Conservation (phyloP, 805 yeast species). For the Cyberlindnera sargentensis region DNA sequence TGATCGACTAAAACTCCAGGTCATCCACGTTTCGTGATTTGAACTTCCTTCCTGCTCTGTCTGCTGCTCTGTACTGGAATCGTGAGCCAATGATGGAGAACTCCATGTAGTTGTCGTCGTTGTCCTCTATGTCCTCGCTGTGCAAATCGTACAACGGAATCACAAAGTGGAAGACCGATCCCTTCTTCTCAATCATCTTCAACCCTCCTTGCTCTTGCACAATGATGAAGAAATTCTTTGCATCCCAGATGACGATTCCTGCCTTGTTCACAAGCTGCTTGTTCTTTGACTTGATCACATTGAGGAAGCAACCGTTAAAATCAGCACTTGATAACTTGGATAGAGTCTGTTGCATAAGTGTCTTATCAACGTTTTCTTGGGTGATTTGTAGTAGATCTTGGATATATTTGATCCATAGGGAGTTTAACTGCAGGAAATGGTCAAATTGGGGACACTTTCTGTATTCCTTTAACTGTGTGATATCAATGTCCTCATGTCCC, state of each 20-base stretch:
- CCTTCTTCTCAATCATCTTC: slow-evolving; percentile 58
- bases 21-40: slow-evolving; percentile 72
- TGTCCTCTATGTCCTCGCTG: slow-evolving; percentile 15
- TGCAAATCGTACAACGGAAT: slow-evolving; percentile 26
- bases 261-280: slow-evolving; percentile 47
- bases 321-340: slow-evolving; percentile 70
- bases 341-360: slow-evolving; percentile 30
- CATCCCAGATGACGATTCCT: slow-evolving; percentile 84
- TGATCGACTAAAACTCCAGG: slow-evolving; percentile 16
- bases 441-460: slow-evolving; percentile 33
- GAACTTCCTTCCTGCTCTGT: slow-evolving; percentile 79
- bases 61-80: slow-evolving; percentile 66
- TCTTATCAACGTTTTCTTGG: slow-evolving; percentile 8
- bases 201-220: slow-evolving; percentile 58
- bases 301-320: slow-evolving; percentile 66
- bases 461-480: slow-evolving; percentile 18
- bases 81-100: slow-evolving; percentile 77
- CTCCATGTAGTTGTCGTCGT: slow-evolving; percentile 35
- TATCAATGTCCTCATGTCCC: slow-evolving; percentile 6
- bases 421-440: slow-evolving; percentile 46
- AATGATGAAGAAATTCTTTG: slow-evolving; percentile 63
- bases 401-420: slow-evolving; percentile 71
- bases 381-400: slow-evolving; percentile 40
- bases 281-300: slow-evolving; percentile 52
- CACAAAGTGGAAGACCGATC: slow-evolving; percentile 53